These are phyloP conservation scores for Leccinellum luteum DNA, from an alignment of 768 basidiomycete genomes.

Conservation along the genomic window DNA sequence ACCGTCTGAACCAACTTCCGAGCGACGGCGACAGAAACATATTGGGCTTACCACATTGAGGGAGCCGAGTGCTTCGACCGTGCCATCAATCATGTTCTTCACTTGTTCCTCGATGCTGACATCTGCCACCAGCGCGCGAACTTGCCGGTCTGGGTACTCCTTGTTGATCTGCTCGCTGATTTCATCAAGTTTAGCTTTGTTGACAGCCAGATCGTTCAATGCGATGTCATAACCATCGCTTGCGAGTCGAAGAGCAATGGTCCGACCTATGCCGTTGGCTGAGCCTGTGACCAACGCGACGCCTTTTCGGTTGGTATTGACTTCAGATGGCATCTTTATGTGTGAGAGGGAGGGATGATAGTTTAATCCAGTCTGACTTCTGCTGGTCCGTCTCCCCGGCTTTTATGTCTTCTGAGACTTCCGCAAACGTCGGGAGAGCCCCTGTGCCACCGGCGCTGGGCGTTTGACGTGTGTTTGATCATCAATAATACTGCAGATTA, in stretches of 20 bases:
- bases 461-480: not conserved
- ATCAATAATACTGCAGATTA: not conserved
- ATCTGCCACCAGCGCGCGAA: slow-evolving; percentile 19
- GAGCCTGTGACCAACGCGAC: slow-evolving; percentile 33
- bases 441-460: not conserved
- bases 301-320: slow-evolving; percentile 19
- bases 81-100: slow-evolving; percentile 27
- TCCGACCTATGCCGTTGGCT: slow-evolving; percentile 33
- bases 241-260: slow-evolving; percentile 36
- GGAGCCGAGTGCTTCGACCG: slow-evolving; percentile 25
- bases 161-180: slow-evolving; percentile 14
- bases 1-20: slow-evolving; percentile 4
- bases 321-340: slow-evolving; percentile 7
- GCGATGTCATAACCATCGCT: slow-evolving; percentile 36
- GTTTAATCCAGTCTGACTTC: not conserved
- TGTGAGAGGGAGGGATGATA: not conserved
- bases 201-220: slow-evolving; percentile 33
- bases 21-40: not conserved
- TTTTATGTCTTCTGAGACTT: slow-evolving; percentile 1
- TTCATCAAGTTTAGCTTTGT: slow-evolving; percentile 16
- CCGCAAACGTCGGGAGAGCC: not conserved
- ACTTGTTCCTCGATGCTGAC: slow-evolving; percentile 31
- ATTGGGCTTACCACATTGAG: slow-evolving; percentile 35
- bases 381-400: not conserved
- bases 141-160: slow-evolving; percentile 6